Base-by-base conservation (phyloP, 306 rosid genomes). In the Oxytropis ochrocephala region DNA sequence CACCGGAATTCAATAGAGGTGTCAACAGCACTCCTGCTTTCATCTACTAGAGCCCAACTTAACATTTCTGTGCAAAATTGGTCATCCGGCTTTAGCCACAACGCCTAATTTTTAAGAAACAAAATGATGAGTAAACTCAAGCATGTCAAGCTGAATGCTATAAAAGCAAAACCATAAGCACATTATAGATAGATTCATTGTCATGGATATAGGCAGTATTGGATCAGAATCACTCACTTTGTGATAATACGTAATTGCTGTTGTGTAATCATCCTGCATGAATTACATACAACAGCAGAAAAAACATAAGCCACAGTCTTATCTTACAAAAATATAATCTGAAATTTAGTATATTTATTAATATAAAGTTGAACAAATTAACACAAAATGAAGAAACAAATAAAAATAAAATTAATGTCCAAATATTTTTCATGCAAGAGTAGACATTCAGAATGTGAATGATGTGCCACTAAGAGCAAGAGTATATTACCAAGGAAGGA, bases 1-100 rank as follows among this genome's bases (percentile, higher is more conserved):
- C 74, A 62, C 61, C 42, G 64, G 47, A 80, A 79, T 27, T 87
- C 82, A 67, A 70, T 41, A 69, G 67, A 58, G 13, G 79, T 55
- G 50, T 87, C 89, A 8, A 75, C 61, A 11, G 81, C 81, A 11
- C 69, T n/a, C 38, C 86, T 85, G 78, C 91, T 57, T 78, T 93
- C 96, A 13, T 93, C 98, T 39, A 70, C 61, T 29, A 90, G 83
- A 60, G 96, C 99, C 83, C 82, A 43, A 50, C 85, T 91, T 58
- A 91, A 59, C 99, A 94, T 91, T 79, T 94, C 97, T 2, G 97
- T 91, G 83, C 95, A 91, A 67, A 94, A 91, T 43, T 85, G 99
- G 73, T 94, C 97, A 19, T 89, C 97, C 5, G 99, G 86, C 70
- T 84, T 76, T 57, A 88, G 80, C 97, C 99, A 88, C 57, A 91